A percentile compares a stretch with the other conserved stretches of the same genome.
These are phyloP conservation scores for Pichia phayaonensis DNA, from an alignment of 805 yeast species.

Conservation along the genomic window DNA sequence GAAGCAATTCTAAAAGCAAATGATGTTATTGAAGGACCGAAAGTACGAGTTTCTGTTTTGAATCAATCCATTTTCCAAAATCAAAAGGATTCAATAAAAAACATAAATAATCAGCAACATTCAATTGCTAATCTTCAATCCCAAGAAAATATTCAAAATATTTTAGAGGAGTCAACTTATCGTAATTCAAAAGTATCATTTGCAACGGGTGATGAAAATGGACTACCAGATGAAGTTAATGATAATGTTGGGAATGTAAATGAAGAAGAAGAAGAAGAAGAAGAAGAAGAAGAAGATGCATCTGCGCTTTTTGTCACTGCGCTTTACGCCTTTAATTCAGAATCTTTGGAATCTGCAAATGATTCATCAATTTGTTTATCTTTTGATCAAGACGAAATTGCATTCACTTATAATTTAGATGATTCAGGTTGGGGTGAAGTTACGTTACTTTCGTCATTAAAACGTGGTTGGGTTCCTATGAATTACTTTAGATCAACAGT, in stretches of 20 bases:
- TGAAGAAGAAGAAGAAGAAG: slow-evolving; percentile 20
- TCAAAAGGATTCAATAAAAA: slow-evolving; percentile 9
- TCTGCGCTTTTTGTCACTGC: slow-evolving; percentile 32
- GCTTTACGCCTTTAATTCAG: slow-evolving; percentile 27
- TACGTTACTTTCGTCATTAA: slow-evolving; percentile 52
- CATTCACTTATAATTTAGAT: slow-evolving; percentile 71
- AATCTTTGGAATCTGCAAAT: slow-evolving; percentile 51
- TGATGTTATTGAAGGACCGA: neutral
- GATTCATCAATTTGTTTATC: slow-evolving; percentile 71
- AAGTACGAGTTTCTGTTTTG: slow-evolving; percentile 21
- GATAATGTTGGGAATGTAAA: neutral
- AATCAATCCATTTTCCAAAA: slow-evolving; percentile 22
- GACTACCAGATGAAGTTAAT: neutral
- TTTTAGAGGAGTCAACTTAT: neutral
- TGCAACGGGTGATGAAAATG: neutral
- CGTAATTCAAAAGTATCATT: neutral
- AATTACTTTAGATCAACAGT: slow-evolving; percentile 54
- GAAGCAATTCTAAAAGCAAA: neutral
- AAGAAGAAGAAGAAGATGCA: slow-evolving; percentile 26
- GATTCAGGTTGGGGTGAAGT: slow-evolving; percentile 89
- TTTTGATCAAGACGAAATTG: slow-evolving; percentile 60
- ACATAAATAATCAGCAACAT: neutral
- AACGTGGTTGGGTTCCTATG: slow-evolving; percentile 82
- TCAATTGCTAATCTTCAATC: neutral
- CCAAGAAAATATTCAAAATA: neutral